Conservation (phyloP, 2,329 filamentous ascomycete species). For the Exophiala oligosperma region DNA sequence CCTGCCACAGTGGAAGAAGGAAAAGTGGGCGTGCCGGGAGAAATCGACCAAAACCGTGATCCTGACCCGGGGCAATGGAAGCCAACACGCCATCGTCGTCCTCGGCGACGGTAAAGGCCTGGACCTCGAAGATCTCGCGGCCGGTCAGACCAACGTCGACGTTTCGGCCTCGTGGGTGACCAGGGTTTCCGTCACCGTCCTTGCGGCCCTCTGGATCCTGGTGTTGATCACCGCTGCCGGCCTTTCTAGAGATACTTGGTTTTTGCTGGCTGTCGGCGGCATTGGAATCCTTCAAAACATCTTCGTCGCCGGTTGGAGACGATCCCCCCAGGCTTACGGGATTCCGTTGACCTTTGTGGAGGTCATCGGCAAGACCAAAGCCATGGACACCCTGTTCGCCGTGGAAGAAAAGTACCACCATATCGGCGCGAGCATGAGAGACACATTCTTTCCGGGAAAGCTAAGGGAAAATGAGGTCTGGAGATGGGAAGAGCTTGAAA, state of each 20-base stretch:
- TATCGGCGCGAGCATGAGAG: conserved; percentile 34
- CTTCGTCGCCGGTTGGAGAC: conserved; percentile 33
- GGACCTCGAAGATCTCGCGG: conserved; percentile 42
- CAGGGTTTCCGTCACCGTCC: conserved; percentile 22
- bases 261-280: conserved; percentile 38
- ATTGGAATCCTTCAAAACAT: conserved; percentile 43
- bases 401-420: conserved; percentile 35
- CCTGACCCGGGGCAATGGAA: conserved; percentile 42
- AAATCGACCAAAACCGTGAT: conserved; percentile 30
- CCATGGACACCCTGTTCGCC: conserved; percentile 35
- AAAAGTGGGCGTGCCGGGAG: conserved; percentile 41
- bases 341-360: conserved; percentile 33
- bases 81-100: conserved; percentile 39
- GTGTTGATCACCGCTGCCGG: conserved; percentile 41
- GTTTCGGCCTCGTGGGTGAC: conserved; percentile 21
- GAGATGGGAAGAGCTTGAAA: conserved; percentile 12
- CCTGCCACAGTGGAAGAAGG: conserved; percentile 42
- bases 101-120: conserved; percentile 34
- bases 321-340: conserved; percentile 34
- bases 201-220: conserved; percentile 38
- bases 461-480: conserved; percentile 8
- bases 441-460: conserved; percentile 34
- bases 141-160: conserved; percentile 13
- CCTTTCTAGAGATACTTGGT: conserved; percentile 38
- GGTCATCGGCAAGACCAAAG: conserved; percentile 34